Conservation (phyloP, 371 early-diverging fungal species). For the Syncephalastrum sp. region DNA sequence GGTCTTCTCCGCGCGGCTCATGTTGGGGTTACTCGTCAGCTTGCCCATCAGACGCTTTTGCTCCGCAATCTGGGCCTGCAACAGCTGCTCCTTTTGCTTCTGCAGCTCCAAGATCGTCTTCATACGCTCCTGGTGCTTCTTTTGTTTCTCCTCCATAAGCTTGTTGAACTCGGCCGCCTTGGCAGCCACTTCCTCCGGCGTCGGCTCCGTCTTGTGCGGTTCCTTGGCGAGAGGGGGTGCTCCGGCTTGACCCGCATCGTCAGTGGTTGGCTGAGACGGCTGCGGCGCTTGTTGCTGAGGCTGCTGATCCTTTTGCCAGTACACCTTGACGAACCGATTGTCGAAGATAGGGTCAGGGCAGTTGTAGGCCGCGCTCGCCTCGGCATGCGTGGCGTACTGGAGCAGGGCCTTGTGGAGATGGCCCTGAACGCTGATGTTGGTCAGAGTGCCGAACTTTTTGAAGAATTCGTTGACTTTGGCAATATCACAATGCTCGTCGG, state of each 20-base stretch:
- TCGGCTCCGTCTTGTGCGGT: constrained; percentile 27
- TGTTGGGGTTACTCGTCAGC: constrained; percentile 42
- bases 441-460: constrained; percentile 68
- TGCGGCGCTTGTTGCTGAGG: constrained; percentile 11
- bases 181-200: constrained; percentile 40
- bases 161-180: constrained; percentile 38
- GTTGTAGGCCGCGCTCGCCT: constrained; percentile 73
- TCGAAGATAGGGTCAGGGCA: constrained; percentile 84
- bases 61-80: constrained; percentile 55
- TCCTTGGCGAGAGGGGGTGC: constrained; percentile 4
- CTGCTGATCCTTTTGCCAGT: constrained; percentile 33
- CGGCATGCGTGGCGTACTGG: constrained; percentile 55
- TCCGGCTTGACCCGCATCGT: background rate
- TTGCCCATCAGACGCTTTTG: constrained; percentile 60
- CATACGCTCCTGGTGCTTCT: constrained; percentile 50
- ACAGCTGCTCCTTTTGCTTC: constrained; percentile 54
- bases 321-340: constrained; percentile 88
- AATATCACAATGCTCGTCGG: constrained; percentile 59
- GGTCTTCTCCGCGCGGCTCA: constrained; percentile 52
- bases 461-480: constrained; percentile 71
- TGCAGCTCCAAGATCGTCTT: constrained; percentile 57
- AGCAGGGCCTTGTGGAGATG: constrained; percentile 52
- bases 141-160: constrained; percentile 28
- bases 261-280: constrained; percentile 9
- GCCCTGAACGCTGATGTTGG: constrained; percentile 62